Evolutionary conservation across 257 asterid species (phyloP).

Genomic region (Primulina huaijiensis): DNA sequence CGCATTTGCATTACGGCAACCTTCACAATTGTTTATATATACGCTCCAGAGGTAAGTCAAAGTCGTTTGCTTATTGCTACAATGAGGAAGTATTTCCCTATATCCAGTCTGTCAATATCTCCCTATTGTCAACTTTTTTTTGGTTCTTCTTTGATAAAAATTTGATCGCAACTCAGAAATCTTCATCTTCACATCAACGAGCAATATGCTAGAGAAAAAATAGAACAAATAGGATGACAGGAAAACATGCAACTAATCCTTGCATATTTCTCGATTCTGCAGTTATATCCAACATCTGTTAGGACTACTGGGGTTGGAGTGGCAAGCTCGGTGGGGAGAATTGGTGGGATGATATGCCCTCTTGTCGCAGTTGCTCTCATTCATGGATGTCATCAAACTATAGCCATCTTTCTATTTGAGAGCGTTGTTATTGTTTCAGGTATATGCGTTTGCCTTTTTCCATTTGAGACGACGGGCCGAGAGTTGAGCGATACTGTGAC

Average conservation of each 20-base stretch:
- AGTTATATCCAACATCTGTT: constrained; percentile 61
- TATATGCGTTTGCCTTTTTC: constrained; percentile 47
- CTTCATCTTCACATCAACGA: neutral
- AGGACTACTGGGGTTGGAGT: constrained; percentile 63
- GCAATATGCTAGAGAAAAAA: neutral
- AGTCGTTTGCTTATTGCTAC: neutral
- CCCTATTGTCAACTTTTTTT: no score
- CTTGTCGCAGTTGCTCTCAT: constrained; percentile 60
- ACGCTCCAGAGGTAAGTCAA: constrained; percentile 68
- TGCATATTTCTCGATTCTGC: constrained; percentile 17
- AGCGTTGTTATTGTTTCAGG: constrained; percentile 42
- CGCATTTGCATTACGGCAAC: constrained; percentile 64
- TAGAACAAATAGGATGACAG: neutral
- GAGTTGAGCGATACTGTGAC: constrained; percentile 38
- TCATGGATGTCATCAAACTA: constrained; percentile 58
- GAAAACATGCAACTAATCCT: neutral
- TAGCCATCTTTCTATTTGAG: constrained; percentile 54
- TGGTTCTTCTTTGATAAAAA: no score
- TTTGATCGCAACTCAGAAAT: no score
- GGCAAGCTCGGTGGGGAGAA: constrained; percentile 61
- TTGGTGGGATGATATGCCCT: constrained; percentile 66
- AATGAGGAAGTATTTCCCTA: neutral
- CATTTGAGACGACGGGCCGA: constrained; percentile 59
- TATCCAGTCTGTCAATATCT: no score
- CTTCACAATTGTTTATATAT: constrained; percentile 61